Evolutionary conservation across 106 monocot genomes (phyloP), one percentile per base, ranked within the genome.

Genomic region (Posidonia australis): DNA sequence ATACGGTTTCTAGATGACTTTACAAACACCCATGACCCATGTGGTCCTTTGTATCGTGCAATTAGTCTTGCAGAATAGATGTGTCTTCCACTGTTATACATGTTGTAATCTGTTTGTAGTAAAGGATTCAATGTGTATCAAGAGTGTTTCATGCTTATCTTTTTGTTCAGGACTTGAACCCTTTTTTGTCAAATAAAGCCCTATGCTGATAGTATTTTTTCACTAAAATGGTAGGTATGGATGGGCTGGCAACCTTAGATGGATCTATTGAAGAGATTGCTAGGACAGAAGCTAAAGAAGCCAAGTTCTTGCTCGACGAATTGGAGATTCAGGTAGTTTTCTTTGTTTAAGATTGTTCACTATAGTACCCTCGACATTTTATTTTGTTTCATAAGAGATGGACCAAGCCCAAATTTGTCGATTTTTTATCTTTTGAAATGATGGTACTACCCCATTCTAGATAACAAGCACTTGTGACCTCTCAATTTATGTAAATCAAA

Each of bases 181-280:
- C n/a, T 36, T 2, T 36, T 36, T 36, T 36, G 7, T 7, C 36
- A 36, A 4, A 7, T 1, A 0, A 52, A 52, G 11, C 22, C 18
- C 1, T 11, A 55, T 25, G 9, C 24, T 11, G 18, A 25, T 0
- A 13, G 54, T 55, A 18, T 10, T 21, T 12, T 45, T 25, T 63
- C 1, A 1, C 21, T 26, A 26, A 2, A 55, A 55, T 47, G 69
- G 57, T 68, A 85, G 85, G 76, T 57, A 45, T 73, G 29, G 72
- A 85, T 69, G 76, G 64, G 22, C 66, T 69, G n/a, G 58, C 63
- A 7, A 65, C 74, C 13, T 75, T 89, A 67, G 79, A 83, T 62
- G 94, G 87, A 13, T 86, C 84, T 51, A 90, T 96, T 26, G 87
- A 87, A 70, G 86, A 96, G 58, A 78, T 90, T 71, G 94, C 90